Evolutionary conservation across 106 monocot species (phyloP).

Genomic region (Acorus gramineus): DNA sequence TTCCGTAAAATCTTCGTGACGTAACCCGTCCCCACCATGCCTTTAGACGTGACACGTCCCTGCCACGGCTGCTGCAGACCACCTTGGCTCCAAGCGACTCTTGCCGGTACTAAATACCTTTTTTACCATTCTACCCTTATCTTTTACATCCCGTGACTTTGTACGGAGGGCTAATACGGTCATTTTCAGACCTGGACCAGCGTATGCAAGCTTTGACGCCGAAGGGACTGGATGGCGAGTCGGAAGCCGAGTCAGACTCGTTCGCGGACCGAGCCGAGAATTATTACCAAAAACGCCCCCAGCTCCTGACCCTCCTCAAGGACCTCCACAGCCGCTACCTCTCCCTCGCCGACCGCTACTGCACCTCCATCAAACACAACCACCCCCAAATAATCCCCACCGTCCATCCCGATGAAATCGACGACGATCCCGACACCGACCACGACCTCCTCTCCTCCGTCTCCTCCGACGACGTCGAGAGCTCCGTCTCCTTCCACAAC

Average conservation of each 20-base stretch:
- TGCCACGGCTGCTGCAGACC: conserved; percentile 2
- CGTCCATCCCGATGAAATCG: conserved; percentile 29
- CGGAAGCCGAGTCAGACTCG: conserved; percentile 31
- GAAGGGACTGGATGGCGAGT: conserved; percentile 8
- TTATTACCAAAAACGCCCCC: conserved; percentile 82
- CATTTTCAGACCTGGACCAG: conserved; percentile 59
- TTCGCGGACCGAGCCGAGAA: conserved; percentile 77
- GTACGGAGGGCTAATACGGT: background rate
- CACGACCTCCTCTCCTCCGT: conserved; percentile 8
- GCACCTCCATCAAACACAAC: conserved; percentile 24
- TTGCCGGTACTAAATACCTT: conserved; percentile 17
- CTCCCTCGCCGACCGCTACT: conserved; percentile 84
- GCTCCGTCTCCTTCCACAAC: conserved; percentile 56
- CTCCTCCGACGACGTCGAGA: conserved; percentile 53
- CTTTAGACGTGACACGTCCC: too few relatives aligned
- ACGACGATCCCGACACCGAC: conserved; percentile 10
- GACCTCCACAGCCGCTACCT: conserved; percentile 86
- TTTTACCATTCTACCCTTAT: background rate
- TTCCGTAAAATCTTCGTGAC: too few relatives aligned
- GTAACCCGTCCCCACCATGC: too few relatives aligned
- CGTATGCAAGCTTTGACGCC: conserved; percentile 35
- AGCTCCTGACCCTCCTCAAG: conserved; percentile 71
- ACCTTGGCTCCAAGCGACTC: conserved; percentile 43
- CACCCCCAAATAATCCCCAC: conserved; percentile 13
- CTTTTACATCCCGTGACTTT: background rate